These are phyloP conservation scores for Malus orientalis DNA, from an alignment of 306 rosid genomes.

Conservation along the genomic window DNA sequence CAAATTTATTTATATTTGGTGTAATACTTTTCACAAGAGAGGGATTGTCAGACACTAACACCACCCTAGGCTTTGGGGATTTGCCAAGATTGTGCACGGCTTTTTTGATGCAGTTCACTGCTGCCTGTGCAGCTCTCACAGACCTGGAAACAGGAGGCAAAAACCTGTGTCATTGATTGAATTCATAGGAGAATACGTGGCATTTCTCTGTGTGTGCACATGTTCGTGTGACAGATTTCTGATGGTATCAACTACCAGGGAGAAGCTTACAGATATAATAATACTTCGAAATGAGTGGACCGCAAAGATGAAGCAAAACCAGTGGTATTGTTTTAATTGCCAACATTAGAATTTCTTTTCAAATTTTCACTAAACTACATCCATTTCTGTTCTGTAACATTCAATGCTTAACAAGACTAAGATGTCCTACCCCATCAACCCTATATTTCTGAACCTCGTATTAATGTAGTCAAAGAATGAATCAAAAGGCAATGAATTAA, in stretches of 20 bases:
- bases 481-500: conserved; percentile 5
- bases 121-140: conserved; percentile 69
- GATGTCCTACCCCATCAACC: neutral
- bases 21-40: conserved; percentile 49
- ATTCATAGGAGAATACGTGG: neutral
- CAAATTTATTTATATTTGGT: conserved; percentile 56
- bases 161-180: conserved; percentile 8
- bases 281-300: neutral
- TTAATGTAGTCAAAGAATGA: neutral
- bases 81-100: conserved; percentile 32
- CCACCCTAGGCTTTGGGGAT: conserved; percentile 56
- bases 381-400: neutral
- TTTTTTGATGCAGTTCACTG: conserved; percentile 59
- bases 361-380: neutral
- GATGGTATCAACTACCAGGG: neutral
- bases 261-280: neutral
- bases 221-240: neutral
- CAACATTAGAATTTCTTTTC: neutral
- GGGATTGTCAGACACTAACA: conserved; percentile 82
- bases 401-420: neutral
- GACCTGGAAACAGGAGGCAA: conserved; percentile 47
- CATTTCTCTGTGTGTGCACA: neutral
- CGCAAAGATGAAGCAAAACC: neutral
- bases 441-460: neutral
- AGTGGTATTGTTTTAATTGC: neutral